Conservation (phyloP, 2,329 filamentous ascomycete species). For the Arachnopeziza araneosa region DNA sequence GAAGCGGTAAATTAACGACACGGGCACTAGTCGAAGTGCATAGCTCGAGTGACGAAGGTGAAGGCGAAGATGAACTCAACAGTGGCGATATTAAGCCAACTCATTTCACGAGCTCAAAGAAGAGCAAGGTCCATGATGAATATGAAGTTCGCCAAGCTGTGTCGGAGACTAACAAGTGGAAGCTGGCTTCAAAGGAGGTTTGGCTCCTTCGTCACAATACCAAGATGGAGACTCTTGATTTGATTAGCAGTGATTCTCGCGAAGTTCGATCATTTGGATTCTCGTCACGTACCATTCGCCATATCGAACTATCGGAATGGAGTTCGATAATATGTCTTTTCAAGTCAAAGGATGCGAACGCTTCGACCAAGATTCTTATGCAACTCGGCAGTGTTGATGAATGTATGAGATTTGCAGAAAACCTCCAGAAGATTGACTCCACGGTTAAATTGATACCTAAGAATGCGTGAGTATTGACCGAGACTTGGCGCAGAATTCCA, state of each 20-base stretch:
- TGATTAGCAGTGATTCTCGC: not conserved
- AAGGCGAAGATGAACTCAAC: not conserved
- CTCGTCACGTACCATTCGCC: not conserved
- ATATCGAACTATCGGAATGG: not conserved
- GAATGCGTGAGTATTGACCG: not conserved
- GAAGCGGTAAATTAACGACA: not conserved
- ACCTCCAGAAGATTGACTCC: not conserved
- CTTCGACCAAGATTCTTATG: not conserved
- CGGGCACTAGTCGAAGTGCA: not conserved
- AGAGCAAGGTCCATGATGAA: not conserved
- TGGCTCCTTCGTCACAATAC: not conserved
- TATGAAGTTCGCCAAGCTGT: not conserved
- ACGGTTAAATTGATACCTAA: not conserved
- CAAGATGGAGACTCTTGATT: not conserved
- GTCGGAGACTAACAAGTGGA: not conserved
- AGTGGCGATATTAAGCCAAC: not conserved
- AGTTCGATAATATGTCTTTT: not conserved
- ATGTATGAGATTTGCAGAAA: conserved; percentile 1
- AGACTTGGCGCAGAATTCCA: not conserved
- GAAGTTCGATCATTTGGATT: not conserved
- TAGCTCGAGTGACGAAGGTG: conserved; percentile 3
- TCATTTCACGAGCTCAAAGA: not conserved
- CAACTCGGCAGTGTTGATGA: conserved; percentile 2
- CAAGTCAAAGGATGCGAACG: not conserved
- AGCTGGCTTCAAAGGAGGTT: not conserved